A percentile compares a stretch with the other conserved stretches of the same genome.
phyloP scores from a whole-genome alignment of 2,329 filamentous ascomycete species.

The Davidsoniella eucalypti region DNA sequence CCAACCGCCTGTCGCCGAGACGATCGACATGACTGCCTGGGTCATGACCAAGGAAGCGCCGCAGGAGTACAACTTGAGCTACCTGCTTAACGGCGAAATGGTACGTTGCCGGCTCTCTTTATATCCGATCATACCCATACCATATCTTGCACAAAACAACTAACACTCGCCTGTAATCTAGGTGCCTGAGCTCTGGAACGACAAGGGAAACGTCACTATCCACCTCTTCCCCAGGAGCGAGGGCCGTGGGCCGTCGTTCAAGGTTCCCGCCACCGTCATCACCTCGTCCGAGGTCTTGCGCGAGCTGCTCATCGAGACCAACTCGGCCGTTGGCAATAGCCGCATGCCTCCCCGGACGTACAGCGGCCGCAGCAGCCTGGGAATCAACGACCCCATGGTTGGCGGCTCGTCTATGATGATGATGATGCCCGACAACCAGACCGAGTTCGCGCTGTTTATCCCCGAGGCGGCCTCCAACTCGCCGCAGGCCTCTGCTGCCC shows the following conservation, averaged over 20 bases:
- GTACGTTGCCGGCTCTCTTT: conserved; percentile 19
- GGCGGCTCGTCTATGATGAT: conserved; percentile 20
- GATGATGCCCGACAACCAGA: conserved; percentile 21
- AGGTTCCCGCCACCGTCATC: conserved; percentile 37
- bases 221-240: conserved; percentile 37
- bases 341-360: conserved; percentile 18
- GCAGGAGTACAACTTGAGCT: conserved; percentile 38
- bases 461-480: conserved; percentile 26
- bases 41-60: conserved; percentile 32
- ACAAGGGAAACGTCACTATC: conserved; percentile 38
- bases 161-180: conserved; percentile 16
- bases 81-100: conserved; percentile 38
- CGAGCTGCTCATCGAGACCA: conserved; percentile 26
- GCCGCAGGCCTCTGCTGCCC: conserved; percentile 17
- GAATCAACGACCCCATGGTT: conserved; percentile 32
- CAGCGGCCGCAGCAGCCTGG: conserved; percentile 27
- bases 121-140: background rate
- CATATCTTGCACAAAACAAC: background rate
- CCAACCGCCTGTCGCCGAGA: conserved; percentile 13
- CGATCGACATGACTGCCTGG: conserved; percentile 28
- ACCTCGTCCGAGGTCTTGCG: conserved; percentile 37
- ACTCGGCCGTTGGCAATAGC: conserved; percentile 12
- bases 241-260: conserved; percentile 41
- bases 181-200: conserved; percentile 52
- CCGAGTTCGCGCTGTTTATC: conserved; percentile 36